phyloP scores from a whole-genome alignment of 805 yeast genomes.

The Cyberlindnera japonica region DNA sequence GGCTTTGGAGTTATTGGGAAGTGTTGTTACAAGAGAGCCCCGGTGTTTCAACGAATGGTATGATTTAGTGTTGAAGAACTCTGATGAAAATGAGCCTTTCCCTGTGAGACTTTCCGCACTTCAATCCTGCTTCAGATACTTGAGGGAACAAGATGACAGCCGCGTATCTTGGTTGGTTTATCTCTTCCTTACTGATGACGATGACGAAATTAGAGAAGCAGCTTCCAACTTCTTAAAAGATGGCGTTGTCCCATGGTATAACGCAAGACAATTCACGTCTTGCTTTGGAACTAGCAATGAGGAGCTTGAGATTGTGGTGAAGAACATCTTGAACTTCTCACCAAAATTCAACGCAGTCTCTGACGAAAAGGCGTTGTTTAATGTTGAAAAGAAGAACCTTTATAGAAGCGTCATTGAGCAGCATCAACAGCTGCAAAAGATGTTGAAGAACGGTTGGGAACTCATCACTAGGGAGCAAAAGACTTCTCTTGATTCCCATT shows the following conservation, averaged over 20 bases:
- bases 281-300: constrained; percentile 10
- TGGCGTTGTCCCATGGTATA: constrained; percentile 35
- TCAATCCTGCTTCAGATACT: constrained; percentile 36
- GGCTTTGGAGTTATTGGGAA: constrained; percentile 51
- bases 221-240: constrained; percentile 42
- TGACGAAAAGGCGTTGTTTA: constrained; percentile 48
- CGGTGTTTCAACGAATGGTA: constrained; percentile 19
- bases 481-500: not conserved
- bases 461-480: constrained; percentile 4
- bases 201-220: constrained; percentile 48
- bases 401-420: constrained; percentile 49
- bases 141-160: constrained; percentile 11
- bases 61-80: constrained; percentile 12
- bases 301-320: constrained; percentile 12
- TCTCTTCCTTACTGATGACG: constrained; percentile 59
- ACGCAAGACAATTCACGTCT: constrained; percentile 27
- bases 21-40: constrained; percentile 34
- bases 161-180: constrained; percentile 31
- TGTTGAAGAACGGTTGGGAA: constrained; percentile 19
- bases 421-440: constrained; percentile 19
- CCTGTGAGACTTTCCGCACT: constrained; percentile 44
- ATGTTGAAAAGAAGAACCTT: constrained; percentile 63
- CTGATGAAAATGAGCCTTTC: constrained; percentile 42
- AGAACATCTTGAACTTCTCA: constrained; percentile 13
- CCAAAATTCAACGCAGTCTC: constrained; percentile 19